Conservation (phyloP, 208 protist genomes). For the Trypanosoma scelopori region DNA sequence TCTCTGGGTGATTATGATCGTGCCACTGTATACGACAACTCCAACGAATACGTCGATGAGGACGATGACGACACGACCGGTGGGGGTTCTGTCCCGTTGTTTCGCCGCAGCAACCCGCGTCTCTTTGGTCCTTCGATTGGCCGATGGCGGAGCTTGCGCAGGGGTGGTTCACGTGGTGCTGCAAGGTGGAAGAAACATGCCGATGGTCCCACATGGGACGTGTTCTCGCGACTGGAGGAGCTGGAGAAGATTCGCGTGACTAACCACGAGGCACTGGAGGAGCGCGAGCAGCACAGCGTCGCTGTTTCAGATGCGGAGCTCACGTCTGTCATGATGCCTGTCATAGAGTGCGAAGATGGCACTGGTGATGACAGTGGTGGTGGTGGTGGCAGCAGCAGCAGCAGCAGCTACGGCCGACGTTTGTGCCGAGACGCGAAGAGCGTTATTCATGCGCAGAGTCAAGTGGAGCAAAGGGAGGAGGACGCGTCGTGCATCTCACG, state of each 20-base stretch:
- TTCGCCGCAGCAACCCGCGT: slow-evolving; percentile 9
- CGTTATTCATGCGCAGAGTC: no score
- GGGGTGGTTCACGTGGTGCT: neutral
- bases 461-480: no score
- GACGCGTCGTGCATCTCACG: no score
- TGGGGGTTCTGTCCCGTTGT: neutral
- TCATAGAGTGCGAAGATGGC: no score
- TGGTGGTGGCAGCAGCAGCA: neutral
- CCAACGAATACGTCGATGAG: neutral
- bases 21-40: neutral
- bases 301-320: neutral
- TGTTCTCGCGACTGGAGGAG: slow-evolving; percentile 18
- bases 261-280: slow-evolving; percentile 30
- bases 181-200: neutral
- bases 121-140: slow-evolving; percentile 18
- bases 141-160: slow-evolving; percentile 17
- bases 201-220: slow-evolving; percentile 11
- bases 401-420: no score
- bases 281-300: slow-evolving; percentile 13
- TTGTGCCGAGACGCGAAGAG: no score
- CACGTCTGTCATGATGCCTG: no score
- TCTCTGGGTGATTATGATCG: slow-evolving; percentile 3
- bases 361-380: no score
- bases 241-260: slow-evolving; percentile 27
- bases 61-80: no score